Conservation (phyloP, 257 asterid species). For the Gentiana straminea region DNA sequence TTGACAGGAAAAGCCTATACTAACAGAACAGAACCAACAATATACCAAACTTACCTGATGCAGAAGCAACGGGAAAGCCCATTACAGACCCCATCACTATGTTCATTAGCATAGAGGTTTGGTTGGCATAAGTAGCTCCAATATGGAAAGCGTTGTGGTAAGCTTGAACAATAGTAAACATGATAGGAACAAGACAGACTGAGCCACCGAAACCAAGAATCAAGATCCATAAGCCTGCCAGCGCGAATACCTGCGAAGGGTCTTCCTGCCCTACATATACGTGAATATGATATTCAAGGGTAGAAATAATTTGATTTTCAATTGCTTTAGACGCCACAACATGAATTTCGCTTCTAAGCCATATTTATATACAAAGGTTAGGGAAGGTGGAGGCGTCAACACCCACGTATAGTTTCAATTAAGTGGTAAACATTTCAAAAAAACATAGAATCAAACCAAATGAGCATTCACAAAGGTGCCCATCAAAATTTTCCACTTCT, state of each 20-base stretch:
- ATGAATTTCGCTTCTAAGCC: no score
- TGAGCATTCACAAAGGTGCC: no score
- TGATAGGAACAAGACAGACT: conserved; percentile 61
- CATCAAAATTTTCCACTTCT: no score
- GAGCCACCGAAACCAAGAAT: conserved; percentile 79
- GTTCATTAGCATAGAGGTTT: conserved; percentile 47
- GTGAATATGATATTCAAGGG: conserved; percentile 51
- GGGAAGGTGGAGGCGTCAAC: no score
- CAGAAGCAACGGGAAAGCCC: conserved; percentile 86
- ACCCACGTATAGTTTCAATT: no score
- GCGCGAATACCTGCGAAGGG: conserved; percentile 80
- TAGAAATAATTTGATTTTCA: conserved; percentile 6
- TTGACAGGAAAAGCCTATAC: background rate
- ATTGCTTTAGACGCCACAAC: no score
- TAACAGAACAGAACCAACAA: background rate
- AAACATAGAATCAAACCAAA: no score
- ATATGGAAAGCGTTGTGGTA: conserved; percentile 54
- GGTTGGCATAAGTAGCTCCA: conserved; percentile 35
- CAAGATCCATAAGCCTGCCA: conserved; percentile 88
- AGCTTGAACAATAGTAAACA: conserved; percentile 56
- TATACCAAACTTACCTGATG: conserved; percentile 56
- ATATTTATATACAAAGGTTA: no score
- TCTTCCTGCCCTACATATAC: conserved; percentile 99
- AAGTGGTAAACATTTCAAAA: no score
- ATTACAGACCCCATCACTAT: conserved; percentile 67